A percentile compares a stretch with the other conserved stretches of the same genome.
These are phyloP conservation scores for Trametes villosa DNA, from an alignment of 768 basidiomycete species.

Conservation along the genomic window DNA sequence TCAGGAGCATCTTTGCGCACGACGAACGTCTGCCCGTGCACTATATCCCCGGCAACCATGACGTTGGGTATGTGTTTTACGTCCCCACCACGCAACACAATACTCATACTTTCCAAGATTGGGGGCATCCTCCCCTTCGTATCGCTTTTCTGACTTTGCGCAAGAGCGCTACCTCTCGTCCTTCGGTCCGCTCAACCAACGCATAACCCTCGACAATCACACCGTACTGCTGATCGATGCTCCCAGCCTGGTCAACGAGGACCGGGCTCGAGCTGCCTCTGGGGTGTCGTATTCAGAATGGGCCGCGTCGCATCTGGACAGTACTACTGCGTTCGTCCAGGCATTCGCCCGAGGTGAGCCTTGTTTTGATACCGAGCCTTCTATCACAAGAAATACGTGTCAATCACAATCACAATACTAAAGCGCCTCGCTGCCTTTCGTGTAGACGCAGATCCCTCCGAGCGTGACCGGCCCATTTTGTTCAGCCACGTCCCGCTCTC, in stretches of 20 bases:
- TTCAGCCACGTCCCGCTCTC: constrained; percentile 91
- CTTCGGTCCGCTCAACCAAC: constrained; percentile 76
- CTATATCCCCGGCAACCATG: constrained; percentile 91
- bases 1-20: constrained; percentile 66
- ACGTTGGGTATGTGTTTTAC: constrained; percentile 61
- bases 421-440: background rate
- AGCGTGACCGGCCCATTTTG: constrained; percentile 60
- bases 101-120: constrained; percentile 30
- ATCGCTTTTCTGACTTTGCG: constrained; percentile 31
- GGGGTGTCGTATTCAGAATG: constrained; percentile 50
- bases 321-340: constrained; percentile 51
- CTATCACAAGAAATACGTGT: too few relatives aligned
- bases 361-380: too few relatives aligned
- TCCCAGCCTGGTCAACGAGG: constrained; percentile 75
- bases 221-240: constrained; percentile 75
- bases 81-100: background rate
- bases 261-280: constrained; percentile 50
- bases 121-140: constrained; percentile 27
- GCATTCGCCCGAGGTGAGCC: constrained; percentile 43
- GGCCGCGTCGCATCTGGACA: constrained; percentile 47
- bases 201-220: constrained; percentile 69
- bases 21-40: constrained; percentile 51
- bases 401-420: too few relatives aligned
- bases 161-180: constrained; percentile 64
- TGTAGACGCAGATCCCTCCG: constrained; percentile 6